Evolutionary conservation across 768 basidiomycete genomes (phyloP).

Genomic region (Amanita subjunquillea): DNA sequence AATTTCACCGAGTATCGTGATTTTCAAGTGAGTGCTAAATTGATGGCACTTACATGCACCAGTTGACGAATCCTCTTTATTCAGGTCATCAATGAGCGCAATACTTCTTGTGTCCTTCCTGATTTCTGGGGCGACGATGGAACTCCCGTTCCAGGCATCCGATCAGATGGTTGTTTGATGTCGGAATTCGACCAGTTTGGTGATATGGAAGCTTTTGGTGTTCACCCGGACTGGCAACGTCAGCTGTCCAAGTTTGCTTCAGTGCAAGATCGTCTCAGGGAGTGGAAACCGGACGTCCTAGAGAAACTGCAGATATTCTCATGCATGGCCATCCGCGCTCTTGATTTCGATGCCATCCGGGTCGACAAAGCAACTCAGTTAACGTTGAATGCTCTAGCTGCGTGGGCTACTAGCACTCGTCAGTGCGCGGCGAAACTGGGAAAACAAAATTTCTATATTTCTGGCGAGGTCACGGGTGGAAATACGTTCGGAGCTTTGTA

Average conservation of each 20-base stretch:
- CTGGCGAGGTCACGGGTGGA: slow-evolving; percentile 93
- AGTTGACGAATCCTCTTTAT: slow-evolving; percentile 3
- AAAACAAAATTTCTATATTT: slow-evolving; percentile 84
- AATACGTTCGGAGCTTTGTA: slow-evolving; percentile 85
- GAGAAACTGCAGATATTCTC: slow-evolving; percentile 68
- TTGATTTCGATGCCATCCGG: slow-evolving; percentile 91
- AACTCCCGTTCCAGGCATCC: slow-evolving; percentile 37
- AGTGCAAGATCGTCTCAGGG: slow-evolving; percentile 90
- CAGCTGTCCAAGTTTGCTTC: slow-evolving; percentile 93
- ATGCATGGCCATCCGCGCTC: slow-evolving; percentile 79
- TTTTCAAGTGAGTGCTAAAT: slow-evolving; percentile 43
- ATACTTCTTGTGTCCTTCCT: slow-evolving; percentile 66
- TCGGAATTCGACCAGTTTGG: slow-evolving; percentile 95
- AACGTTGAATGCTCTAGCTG: slow-evolving; percentile 68
- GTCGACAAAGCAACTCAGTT: slow-evolving; percentile 93
- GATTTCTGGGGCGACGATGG: slow-evolving; percentile 77
- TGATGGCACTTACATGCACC: not conserved
- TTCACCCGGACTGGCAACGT: slow-evolving; percentile 90
- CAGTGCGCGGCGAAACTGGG: slow-evolving; percentile 60
- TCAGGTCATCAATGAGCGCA: slow-evolving; percentile 60
- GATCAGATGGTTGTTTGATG: slow-evolving; percentile 58
- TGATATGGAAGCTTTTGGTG: slow-evolving; percentile 97
- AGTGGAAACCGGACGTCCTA: slow-evolving; percentile 80
- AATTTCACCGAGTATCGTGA: slow-evolving; percentile 78
- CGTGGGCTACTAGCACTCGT: slow-evolving; percentile 68